Evolutionary conservation across 164 flowering plant genomes (phyloP).

Genomic region (Tetrastigma voinierianum): DNA sequence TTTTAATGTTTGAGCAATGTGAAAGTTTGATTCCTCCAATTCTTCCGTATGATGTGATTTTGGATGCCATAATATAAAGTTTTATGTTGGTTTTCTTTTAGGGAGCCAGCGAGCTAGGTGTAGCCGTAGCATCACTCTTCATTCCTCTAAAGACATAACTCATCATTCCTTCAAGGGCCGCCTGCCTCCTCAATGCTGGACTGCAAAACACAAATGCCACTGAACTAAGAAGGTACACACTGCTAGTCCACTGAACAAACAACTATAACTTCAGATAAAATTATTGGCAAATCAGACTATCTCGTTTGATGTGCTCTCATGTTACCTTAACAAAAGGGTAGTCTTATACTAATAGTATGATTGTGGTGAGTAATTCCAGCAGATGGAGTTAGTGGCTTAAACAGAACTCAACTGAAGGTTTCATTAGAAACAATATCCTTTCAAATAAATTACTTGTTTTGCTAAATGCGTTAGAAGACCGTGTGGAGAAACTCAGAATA

Average conservation of each 20-base stretch:
- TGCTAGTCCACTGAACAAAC: background rate
- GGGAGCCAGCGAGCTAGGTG: conserved; percentile 96
- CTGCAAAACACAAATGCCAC: conserved; percentile 96
- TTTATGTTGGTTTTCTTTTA: conserved; percentile 38
- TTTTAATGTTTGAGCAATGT: background rate
- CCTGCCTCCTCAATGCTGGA: conserved; percentile 98
- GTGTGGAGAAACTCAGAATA: too few species aligned
- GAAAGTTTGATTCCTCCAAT: background rate
- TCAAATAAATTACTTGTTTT: too few species aligned
- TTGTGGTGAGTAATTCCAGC: background rate
- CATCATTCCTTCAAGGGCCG: conserved; percentile 99
- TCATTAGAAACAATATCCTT: too few species aligned
- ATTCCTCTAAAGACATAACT: conserved; percentile 95
- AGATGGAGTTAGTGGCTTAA: background rate
- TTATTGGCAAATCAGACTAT: background rate
- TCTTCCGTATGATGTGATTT: background rate
- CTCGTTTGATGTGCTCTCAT: background rate
- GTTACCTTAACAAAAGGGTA: background rate
- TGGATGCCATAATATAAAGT: background rate
- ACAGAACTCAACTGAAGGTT: too few species aligned
- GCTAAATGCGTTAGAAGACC: too few species aligned
- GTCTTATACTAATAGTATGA: background rate
- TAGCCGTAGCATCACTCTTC: conserved; percentile 75
- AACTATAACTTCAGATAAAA: background rate
- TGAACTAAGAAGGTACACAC: conserved; percentile 90